phyloP scores from a whole-genome alignment of 2,329 filamentous ascomycete species.

The Akanthomyces uredinophilus region DNA sequence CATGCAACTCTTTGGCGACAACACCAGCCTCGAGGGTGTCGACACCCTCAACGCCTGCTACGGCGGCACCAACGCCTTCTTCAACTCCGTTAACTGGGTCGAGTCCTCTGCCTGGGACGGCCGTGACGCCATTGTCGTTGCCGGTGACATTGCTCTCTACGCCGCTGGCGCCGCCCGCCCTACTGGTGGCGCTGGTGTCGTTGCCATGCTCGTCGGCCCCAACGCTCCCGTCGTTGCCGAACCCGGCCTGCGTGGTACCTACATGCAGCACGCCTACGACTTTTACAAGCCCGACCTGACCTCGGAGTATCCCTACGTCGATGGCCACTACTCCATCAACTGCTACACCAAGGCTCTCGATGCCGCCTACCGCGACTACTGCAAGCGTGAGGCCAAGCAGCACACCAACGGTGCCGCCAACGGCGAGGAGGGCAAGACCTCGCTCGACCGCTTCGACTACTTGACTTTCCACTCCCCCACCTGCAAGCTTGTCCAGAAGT shows the following conservation, averaged over 20 bases:
- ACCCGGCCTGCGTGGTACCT: slow-evolving; percentile 72
- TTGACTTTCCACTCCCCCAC: slow-evolving; percentile 78
- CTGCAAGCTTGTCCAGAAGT: slow-evolving; percentile 84
- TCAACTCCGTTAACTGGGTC: slow-evolving; percentile 81
- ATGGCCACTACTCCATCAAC: slow-evolving; percentile 75
- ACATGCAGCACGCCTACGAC: slow-evolving; percentile 81
- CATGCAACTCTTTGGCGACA: slow-evolving; percentile 81
- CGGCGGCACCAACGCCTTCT: slow-evolving; percentile 77
- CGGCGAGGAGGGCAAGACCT: slow-evolving; percentile 48
- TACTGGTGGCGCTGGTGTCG: slow-evolving; percentile 73
- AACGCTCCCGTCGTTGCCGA: slow-evolving; percentile 72
- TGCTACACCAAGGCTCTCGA: slow-evolving; percentile 81
- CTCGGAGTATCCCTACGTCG: slow-evolving; percentile 81
- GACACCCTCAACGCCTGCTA: slow-evolving; percentile 85
- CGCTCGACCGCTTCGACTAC: slow-evolving; percentile 78
- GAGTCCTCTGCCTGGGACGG: slow-evolving; percentile 86
- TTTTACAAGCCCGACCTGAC: slow-evolving; percentile 88
- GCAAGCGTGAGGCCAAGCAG: slow-evolving; percentile 61
- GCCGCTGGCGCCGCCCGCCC: slow-evolving; percentile 78
- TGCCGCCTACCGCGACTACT: slow-evolving; percentile 75
- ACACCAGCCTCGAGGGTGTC: slow-evolving; percentile 78
- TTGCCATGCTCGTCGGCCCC: slow-evolving; percentile 74
- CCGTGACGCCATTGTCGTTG: slow-evolving; percentile 72
- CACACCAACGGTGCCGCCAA: slow-evolving; percentile 36
- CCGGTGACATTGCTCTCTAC: slow-evolving; percentile 80